Base-by-base conservation (phyloP, 2,329 filamentous ascomycete species). In the Fusarium nodosum region DNA sequence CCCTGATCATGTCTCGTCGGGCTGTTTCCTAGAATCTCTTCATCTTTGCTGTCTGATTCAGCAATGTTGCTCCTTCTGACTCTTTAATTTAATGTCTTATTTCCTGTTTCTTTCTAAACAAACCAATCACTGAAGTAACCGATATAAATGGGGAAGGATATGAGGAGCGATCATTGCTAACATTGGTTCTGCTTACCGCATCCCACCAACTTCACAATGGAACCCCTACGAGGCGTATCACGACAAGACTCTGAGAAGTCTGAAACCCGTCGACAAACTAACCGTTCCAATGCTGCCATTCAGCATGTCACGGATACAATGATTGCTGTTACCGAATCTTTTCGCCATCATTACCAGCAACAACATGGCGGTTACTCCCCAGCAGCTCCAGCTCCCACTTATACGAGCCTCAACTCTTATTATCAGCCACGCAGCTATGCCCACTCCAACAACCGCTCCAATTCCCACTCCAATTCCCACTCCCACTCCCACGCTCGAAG, bases 311-410 rank as follows among this genome's bases (percentile, higher is more conserved):
- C 72, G 33, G 68, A 72, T 41, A 71, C 68, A 20, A 73, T 75
- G 72, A 71, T 75, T 39, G 73, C 73, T 16, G 71, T 72, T 24
- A 75, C 73, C 4, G 73, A 75, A 44, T 74, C 73, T 20, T 75
- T 72, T 45, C 70, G 70, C 12, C 66, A 72, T 52, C 73, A 72
- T 26, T 73, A 73, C 50, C 70, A 64, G 16, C 57, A 66, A 41
- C 60, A 66, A 34, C 45, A 71, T 58, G 33, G 52, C 34, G 68
- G 58, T 20, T 59, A 66, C 56, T 57, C 52, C 18, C 73, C 72
- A 36, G 24, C 48, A n/a, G 51, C 64, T 26, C 73, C 72, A 33
- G 60, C 68, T 50, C 64, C 64, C 30, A 65, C 73, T 64, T 74
- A 73, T 50, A 70, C 60, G 26, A 72, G 45, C 24, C 34, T 45